Conservation (phyloP, 176 grass and related monocot genomes). For the Carex myosuroides region DNA sequence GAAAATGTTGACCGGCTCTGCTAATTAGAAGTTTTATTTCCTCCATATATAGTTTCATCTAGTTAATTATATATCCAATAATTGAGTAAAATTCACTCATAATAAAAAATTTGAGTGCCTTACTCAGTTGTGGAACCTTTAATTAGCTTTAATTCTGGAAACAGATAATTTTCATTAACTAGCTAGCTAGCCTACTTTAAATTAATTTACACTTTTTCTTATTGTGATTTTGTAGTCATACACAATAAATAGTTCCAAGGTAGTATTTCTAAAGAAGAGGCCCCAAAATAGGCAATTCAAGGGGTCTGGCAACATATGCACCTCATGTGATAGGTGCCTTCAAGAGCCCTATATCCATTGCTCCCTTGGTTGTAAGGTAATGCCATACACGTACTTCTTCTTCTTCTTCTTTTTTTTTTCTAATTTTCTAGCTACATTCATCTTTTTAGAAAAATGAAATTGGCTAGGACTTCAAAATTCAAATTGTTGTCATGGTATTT, state of each 20-base stretch:
- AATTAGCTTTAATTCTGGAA: not conserved
- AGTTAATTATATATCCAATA: not conserved
- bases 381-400: not conserved
- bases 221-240: conserved; percentile 60
- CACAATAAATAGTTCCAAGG: conserved; percentile 97
- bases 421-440: not conserved
- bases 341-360: conserved; percentile 96
- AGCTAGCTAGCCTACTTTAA: not conserved
- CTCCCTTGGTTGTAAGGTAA: conserved; percentile 94
- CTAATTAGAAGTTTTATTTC: too few relatives aligned
- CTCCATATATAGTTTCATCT: too few relatives aligned
- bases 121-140: not conserved
- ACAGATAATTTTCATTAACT: not conserved
- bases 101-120: not conserved
- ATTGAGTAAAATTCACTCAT: not conserved
- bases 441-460: not conserved
- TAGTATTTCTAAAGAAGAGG: conserved; percentile 96
- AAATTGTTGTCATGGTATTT: not conserved
- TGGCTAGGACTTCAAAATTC: not conserved
- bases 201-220: not conserved
- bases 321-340: conserved; percentile 88
- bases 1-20: too few relatives aligned
- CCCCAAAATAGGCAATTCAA: conserved; percentile 97
- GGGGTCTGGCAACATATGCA: conserved; percentile 88
- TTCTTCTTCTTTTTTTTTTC: not conserved